phyloP scores from a whole-genome alignment of 106 monocot genomes.

The Hemerocallis citrina region DNA sequence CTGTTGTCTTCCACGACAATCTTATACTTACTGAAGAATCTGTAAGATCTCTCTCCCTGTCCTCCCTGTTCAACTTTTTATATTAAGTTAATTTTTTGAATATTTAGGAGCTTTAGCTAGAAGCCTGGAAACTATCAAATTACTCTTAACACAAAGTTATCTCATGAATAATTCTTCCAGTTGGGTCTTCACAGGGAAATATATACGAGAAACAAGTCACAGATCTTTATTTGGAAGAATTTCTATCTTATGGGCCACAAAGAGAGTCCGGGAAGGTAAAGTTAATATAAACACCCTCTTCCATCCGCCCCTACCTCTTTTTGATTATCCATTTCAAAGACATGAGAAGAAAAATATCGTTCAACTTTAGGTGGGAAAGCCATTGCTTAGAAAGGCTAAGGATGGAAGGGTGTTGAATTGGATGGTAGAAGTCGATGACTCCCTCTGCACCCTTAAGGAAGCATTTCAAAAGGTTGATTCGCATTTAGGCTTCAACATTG shows the following conservation, averaged over 20 bases:
- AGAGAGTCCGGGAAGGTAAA: constrained; percentile 31
- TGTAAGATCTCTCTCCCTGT: constrained; percentile 29
- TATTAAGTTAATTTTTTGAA: neutral
- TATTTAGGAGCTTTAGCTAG: no score
- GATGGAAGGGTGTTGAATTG: constrained; percentile 58
- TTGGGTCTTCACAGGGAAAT: constrained; percentile 33
- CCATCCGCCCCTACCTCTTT: neutral
- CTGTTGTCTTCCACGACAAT: constrained; percentile 74
- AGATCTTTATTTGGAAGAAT: constrained; percentile 32
- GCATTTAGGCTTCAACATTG: constrained; percentile 65
- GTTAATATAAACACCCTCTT: neutral
- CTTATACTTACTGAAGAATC: constrained; percentile 48
- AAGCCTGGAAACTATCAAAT: no score
- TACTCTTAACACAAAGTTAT: no score
- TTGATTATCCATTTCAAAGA: no score
- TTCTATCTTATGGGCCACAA: constrained; percentile 50
- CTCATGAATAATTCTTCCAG: no score
- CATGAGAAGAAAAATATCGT: neutral
- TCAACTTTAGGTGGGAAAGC: constrained; percentile 38
- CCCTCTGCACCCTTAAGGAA: constrained; percentile 65
- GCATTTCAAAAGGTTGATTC: constrained; percentile 54
- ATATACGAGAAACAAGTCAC: constrained; percentile 36
- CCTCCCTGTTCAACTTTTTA: neutral
- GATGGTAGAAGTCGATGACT: constrained; percentile 53
- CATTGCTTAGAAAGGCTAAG: constrained; percentile 49